These are phyloP conservation scores for Metschnikowia peoriensis DNA, from an alignment of 805 yeast genomes.

Conservation along the genomic window DNA sequence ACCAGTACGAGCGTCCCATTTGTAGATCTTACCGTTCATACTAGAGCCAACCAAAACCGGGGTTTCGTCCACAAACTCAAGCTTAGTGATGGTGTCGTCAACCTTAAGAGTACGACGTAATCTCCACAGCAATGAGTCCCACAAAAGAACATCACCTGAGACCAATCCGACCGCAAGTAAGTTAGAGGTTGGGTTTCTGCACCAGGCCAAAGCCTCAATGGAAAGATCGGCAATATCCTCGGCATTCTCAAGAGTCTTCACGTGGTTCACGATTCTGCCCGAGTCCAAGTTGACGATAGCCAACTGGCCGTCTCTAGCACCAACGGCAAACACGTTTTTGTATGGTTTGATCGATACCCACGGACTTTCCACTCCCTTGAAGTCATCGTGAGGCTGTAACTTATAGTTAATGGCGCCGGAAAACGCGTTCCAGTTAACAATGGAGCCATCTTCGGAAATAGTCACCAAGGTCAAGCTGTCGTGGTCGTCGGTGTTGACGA, in stretches of 20 bases:
- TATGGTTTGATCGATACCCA: slow-evolving; percentile 77
- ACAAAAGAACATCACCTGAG: slow-evolving; percentile 78
- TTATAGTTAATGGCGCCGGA: slow-evolving; percentile 69
- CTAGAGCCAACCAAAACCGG: slow-evolving; percentile 67
- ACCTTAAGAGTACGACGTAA: slow-evolving; percentile 67
- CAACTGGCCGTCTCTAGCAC: slow-evolving; percentile 84
- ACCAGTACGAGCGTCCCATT: slow-evolving; percentile 90
- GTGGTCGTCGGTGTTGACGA: slow-evolving; percentile 54
- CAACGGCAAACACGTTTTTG: slow-evolving; percentile 63
- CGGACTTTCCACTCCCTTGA: slow-evolving; percentile 76
- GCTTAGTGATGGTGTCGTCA: slow-evolving; percentile 82
- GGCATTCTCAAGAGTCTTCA: slow-evolving; percentile 60
- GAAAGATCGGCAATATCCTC: slow-evolving; percentile 45
- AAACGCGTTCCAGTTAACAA: slow-evolving; percentile 88
- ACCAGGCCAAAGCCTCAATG: slow-evolving; percentile 73
- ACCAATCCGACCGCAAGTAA: slow-evolving; percentile 84
- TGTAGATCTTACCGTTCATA: slow-evolving; percentile 82
- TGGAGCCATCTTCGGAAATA: slow-evolving; percentile 78
- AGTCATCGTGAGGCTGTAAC: slow-evolving; percentile 55
- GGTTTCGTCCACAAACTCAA: slow-evolving; percentile 59
- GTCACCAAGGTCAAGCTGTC: slow-evolving; percentile 66
- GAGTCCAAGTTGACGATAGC: slow-evolving; percentile 72
- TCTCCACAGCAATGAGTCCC: slow-evolving; percentile 85
- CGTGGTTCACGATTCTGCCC: slow-evolving; percentile 66
- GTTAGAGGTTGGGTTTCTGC: slow-evolving; percentile 50